Base-by-base conservation (phyloP, 1,139 yeast species). In the Blastobotrys niveus region DNA sequence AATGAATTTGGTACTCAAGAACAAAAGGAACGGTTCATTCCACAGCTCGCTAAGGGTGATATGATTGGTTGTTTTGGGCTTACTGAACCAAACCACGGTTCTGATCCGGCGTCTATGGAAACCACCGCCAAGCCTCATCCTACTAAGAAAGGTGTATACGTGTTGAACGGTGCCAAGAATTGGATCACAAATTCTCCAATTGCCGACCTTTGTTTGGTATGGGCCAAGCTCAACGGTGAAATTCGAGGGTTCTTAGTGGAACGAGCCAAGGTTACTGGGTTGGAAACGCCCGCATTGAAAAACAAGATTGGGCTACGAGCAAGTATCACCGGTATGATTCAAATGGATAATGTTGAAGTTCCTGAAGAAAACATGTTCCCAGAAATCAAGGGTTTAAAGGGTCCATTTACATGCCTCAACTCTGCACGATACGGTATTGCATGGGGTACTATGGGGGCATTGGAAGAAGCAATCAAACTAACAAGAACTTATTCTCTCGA, bases 131-230 rank as follows among this genome's bases (percentile, higher is more conserved):
- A 59, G 40, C 64, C 60, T 17, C 72, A 68, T 49, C 72, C 73
- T 15, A 62, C 69, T 21, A 68, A 68, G 51, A 53, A 65, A 50
- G 73, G 71, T 22, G 71, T 67, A 8, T 68, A 66, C 49, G 55
- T 68, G 34, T 60, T 69, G 30, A 60, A 59, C 33, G 73, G 73
- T 14, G 64, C 72, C 34, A 69, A 69, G 56, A 68, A 60, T 47
- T 69, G 73, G 73, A 69, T 69, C 60, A 70, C 73, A 41, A 69
- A 70, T 57, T 64, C 73, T 2, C 74, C 74, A 18, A 67, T 69
- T 50, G 74, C 73, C 17, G 74, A 69, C 43, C 55, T 70, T 17
- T 46, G 64, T 35, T 58, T 70, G 14, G 67, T 69, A 19, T 69
- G 74, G 73, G 73, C 72, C 39, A 70, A 69, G 51, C 64, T 70